Base-by-base conservation (phyloP, 129 eudicot genomes). In the Lactuca sativa region DNA sequence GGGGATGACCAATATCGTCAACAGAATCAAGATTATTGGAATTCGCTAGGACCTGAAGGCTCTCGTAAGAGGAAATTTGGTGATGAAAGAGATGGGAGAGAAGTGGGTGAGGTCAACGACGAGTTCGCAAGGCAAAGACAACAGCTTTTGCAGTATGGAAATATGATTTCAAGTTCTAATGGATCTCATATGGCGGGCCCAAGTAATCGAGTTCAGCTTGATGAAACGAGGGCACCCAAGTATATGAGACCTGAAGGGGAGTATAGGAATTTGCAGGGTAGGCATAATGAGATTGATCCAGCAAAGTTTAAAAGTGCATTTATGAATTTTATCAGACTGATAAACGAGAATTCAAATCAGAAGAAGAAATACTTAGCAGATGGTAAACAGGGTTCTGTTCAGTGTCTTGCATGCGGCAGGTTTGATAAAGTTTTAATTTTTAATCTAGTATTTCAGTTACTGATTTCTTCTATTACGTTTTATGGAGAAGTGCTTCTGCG, bases 91-190 rank as follows among this genome's bases (percentile, higher is more conserved):
- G 86, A 76, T 11, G 77, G 53, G 72, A 71, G 47, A 52, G 57
- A 61, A 58, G 61, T 14, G 75, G 58, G 14, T 12, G 52, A 47
- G 12, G 87, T 73, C 57, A 78, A 48, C 71, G 90, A 90, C 77
- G 95, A 78, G 43, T 83, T 82, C 40, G 91, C 92, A 0, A 85
- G 99, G 72, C 92, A 85, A 63, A 90, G 88, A 60, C 95, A 85
- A 58, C 92, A 87, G 68, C 87, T 87, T 59, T 72, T 93, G 85
- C 95, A 90, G 81, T 87, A 87, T 70, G 95, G 97, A 8, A 87
- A 79, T 77, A 79, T 59, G 16, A 68, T 78, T 14, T 47, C 68
- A 7, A 70, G 60, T 67, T 15, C 77, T 2, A 56, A 55, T 41
- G 81, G 86, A 37, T 25, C 62, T 43, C 40, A 65, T 31, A 14